Conservation (phyloP, 257 asterid genomes). For the Nicotiana otophora region DNA sequence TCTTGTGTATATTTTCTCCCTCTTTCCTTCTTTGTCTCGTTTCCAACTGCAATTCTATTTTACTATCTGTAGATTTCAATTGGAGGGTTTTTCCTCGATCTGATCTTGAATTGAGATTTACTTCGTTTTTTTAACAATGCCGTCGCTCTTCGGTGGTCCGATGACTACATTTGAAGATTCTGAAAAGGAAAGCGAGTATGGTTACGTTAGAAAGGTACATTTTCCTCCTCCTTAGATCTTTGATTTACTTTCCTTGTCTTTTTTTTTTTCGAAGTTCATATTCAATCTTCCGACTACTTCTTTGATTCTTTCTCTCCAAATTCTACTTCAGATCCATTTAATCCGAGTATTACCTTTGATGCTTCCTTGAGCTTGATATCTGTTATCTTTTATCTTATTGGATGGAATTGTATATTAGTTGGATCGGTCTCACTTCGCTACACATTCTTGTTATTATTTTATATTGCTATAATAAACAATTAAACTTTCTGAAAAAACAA, state of each 20-base stretch:
- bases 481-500: too few species aligned
- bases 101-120: neutral
- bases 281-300: neutral
- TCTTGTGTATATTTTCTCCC: too few species aligned
- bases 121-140: neutral
- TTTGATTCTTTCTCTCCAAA: neutral
- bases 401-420: neutral
- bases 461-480: too few species aligned
- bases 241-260: neutral
- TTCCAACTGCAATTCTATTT: neutral
- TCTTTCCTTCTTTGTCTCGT: neutral
- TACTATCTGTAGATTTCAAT: neutral
- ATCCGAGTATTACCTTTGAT: neutral
- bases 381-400: neutral
- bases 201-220: constrained; percentile 3
- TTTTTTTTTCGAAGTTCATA: neutral
- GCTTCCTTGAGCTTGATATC: neutral
- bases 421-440: neutral
- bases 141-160: constrained; percentile 8
- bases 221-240: neutral
- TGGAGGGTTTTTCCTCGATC: neutral
- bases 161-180: constrained; percentile 1
- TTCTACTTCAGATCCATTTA: neutral
- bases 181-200: constrained; percentile 9
- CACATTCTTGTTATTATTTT: too few species aligned